Base-by-base conservation (phyloP, 176 grass and related monocot genomes). In the Tuctoria greenei region DNA sequence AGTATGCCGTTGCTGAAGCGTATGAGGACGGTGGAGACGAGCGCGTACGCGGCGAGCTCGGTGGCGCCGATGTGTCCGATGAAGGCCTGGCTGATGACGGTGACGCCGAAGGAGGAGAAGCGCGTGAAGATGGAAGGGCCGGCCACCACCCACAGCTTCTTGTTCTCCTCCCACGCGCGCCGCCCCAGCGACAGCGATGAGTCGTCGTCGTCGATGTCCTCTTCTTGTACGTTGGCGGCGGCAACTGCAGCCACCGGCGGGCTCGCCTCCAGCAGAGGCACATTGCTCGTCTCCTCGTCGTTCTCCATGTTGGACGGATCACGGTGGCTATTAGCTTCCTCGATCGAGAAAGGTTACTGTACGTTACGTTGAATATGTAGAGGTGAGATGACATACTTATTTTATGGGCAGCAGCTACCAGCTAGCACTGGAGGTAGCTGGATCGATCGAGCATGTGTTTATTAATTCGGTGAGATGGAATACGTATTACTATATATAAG, bases 31-130 rank as follows among this genome's bases (percentile, higher is more conserved):
- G 93, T 97, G 68, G 87, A 90, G 79, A 93, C 90, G 76, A 97
- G 51, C 0, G 90, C 85, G 75, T 93, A 97, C 8, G 90, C 93
- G 44, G 93, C 93, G 64, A 97, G 90, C 85, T 97, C 87, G 21
- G 87, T 90, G 31, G 87, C 25, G 35, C 90, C 87, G 79, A 97
- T 79, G 79, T 97, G 93, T 6, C 90, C 90, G 72, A 97, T 36
- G 93, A 97, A 93, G 3, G 93, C 90, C 68, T 93, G 90, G 85
- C 90, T 97, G 90, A 97, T 93, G 71, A 97, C 82, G 40, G 93
- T 88, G 15, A 97, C 80, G 63, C 93, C 93, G 69, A 93, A 97
- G 4, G 87, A 66, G n/a, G 93, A 90, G 81, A 97, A 90, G 18
- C 93, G 81, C 0, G 82, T 84, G 85, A 86, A 90, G 85, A 93